Base-by-base conservation (phyloP, 352 stramenopile genomes). In the Thraustochytrium sp. region DNA sequence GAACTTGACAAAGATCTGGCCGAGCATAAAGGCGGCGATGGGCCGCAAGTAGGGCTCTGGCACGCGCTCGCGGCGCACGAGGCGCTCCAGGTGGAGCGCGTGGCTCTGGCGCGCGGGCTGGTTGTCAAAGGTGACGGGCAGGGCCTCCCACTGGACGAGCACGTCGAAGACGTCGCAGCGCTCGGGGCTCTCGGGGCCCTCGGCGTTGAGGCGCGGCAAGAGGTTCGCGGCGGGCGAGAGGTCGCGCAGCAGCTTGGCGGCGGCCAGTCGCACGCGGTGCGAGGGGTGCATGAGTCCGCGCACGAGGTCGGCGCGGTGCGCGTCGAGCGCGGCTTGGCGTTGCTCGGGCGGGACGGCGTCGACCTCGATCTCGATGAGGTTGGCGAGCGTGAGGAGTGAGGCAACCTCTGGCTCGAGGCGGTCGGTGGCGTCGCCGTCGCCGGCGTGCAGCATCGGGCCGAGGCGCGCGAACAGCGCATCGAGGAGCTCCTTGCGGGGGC, bases 1-100 rank as follows among this genome's bases (percentile, higher is more conserved):
- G 68, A 75, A 80, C 31, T 46, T 46, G 21, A 80, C 48, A 44
- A n/a, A 38, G 37, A 80, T 75, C 49, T 80, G 68, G 26, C 68
- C 68, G 13, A 80, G 53, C 21, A 72, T 29, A 51, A 80, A 80
- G n/a, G 44, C 42, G n/a, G 68, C 18, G 44, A 80, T 21, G 26
- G 53, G 48, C 0, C 44, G n/a, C 36, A 31, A 21, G 26, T 72
- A 51, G 34, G 16, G n/a, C 5, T 23, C 16, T 21, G 68, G 68
- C n/a, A 80, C 31, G 9, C 68, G 18, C 29, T 40, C 11, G 23
- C n/a, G n/a, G 5, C 68, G 68, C 13, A 72, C 48, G 51, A 46
- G 16, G 36, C 46, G 26, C 68, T 80, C 68, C 0, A 80, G 42
- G 51, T 42, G 23, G 23, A 46, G 34, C 3, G 46, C 18, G 31